Evolutionary conservation across 345 rosid genomes (phyloP), one percentile per base, ranked within the genome.

Genomic region (Rubroshorea leprosula): DNA sequence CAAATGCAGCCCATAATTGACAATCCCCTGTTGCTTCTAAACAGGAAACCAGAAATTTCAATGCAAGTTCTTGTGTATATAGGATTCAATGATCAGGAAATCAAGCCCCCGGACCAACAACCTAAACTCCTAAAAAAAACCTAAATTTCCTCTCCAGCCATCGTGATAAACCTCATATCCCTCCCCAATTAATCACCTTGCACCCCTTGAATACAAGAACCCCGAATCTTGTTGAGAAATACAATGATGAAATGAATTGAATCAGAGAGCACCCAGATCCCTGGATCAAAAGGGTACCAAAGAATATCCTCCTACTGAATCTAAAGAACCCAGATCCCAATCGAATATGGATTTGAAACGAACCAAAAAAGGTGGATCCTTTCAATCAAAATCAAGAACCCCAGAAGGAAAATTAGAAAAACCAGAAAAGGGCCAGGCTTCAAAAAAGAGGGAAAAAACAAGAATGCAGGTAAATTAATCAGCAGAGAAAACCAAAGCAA

Each of bases 1-100:
- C 94, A 87, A 60, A 80, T 75, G 80, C 99, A 85, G 3, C 99
- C 97, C 99, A 87, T 93, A 45, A 67, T 68, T 46, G 59, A 72
- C 55, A 67, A 66, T 44, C 62, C 47, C 72, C 77, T 64, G 68
- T 57, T 16, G 15, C 22, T 49, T 18, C 53, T 52, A 55, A 51
- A 16, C 61, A 68, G 66, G 75, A 53, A 71, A 69, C 73, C 47
- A 61, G 24, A 22, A 27, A 49, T 19, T 53, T 53, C 53, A 16
- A 50, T 49, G 22, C 60, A 55, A 46, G 26, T 54, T 23, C 43
- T 39, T 38, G 26, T 31, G 14, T 43, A 39, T 20, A 19, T 48
- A 21, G 7, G 25, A 15, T 45, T 38, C 17, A 26, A 46, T 19
- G 29, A 52, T 38, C 26, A 44, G 39, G 27, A 26, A 39, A 52